Evolutionary conservation across 768 basidiomycete genomes (phyloP), one percentile per base, ranked within the genome.

Genomic region (Trametes gibbosa): DNA sequence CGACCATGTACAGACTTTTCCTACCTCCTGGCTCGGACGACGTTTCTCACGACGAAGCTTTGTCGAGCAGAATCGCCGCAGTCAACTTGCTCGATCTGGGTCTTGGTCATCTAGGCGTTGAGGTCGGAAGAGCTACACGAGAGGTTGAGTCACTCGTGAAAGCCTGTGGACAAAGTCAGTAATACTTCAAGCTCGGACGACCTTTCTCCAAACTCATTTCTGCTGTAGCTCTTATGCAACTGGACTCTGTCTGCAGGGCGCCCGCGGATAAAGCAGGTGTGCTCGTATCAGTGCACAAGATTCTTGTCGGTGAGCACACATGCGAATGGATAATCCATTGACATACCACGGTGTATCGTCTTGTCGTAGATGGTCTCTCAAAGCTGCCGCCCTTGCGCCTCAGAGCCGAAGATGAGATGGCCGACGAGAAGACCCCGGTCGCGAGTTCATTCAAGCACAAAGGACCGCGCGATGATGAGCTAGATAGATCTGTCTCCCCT

Each of bases 31-130:
- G 83, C 19, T 78, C 82, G n/a, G 83, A 85, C 51, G 96, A 99
- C 66, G 77, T 82, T 0, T 87, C 86, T 0, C 95, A 97, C 69
- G 95, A 99, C 69, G 92, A 92, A 66, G 89, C 92, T 0, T 77
- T 99, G 3, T 85, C 95, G 0, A 90, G 86, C 67, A 85, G 95
- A 5, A 86, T 98, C 16, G 92, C 93, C 14, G 95, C 95, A 1
- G 77, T 99, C 45, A 95, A 95, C 64, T 83, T 95, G 79, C 78
- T 98, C 1, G 96, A 98, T 70, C 77, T 99, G 0, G 81, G 86
- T 2, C 76, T 98, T 10, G 87, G 89, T 39, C 95, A 98, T 74
- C 83, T 99, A 1, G 96, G 95, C 16, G 81, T 98, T 9, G 86
- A 92, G 52, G 83, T 92, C 0, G 86, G 84, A 2, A 63, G 70